Percentiles rank a stretch among this genome's conserved stretches.
Conservation (phyloP, 352 stramenopile genomes). For the Aphanomyces cochlioides region DNA sequence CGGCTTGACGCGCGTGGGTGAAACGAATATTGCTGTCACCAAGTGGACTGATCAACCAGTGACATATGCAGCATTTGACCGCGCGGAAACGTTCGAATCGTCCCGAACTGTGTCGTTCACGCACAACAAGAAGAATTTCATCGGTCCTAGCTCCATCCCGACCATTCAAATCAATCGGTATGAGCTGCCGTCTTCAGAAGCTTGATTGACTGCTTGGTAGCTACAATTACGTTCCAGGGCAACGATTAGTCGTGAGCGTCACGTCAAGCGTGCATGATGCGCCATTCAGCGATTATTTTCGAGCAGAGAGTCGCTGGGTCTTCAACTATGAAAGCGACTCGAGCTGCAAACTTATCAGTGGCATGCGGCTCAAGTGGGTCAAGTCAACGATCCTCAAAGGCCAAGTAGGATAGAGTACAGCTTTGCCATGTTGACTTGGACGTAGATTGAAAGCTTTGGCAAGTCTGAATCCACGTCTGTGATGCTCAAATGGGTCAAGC, state of each 20-base stretch:
- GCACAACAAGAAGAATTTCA: slow-evolving; percentile 89
- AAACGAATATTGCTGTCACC: slow-evolving; percentile 57
- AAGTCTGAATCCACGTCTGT: slow-evolving; percentile 23
- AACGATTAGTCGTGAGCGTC: slow-evolving; percentile 61
- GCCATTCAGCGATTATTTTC: slow-evolving; percentile 85
- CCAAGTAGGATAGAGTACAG: slow-evolving; percentile 42
- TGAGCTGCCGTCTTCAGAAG: background rate
- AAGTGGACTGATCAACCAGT: slow-evolving; percentile 43
- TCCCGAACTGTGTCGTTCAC: slow-evolving; percentile 54
- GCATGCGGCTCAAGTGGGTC: slow-evolving; percentile 64
- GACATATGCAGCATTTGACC: slow-evolving; percentile 54
- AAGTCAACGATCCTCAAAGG: slow-evolving; percentile 88
- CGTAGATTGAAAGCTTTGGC: slow-evolving; percentile 29
- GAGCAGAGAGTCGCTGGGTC: slow-evolving; percentile 80
- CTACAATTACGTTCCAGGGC: slow-evolving; percentile 39
- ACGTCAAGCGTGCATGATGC: slow-evolving; percentile 71
- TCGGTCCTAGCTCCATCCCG: slow-evolving; percentile 71
- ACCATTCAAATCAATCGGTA: slow-evolving; percentile 71
- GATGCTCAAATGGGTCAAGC: slow-evolving; percentile 27
- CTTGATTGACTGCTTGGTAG: slow-evolving; percentile 1
- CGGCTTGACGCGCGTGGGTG: slow-evolving; percentile 30
- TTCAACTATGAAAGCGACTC: slow-evolving; percentile 49
- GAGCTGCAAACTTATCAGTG: slow-evolving; percentile 53
- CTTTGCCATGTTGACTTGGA: too few species aligned
- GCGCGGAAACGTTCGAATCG: slow-evolving; percentile 58